These are phyloP conservation scores for Batrachochytrium dendrobatidis DNA, from an alignment of 371 early-diverging fungal species.

Conservation along the genomic window DNA sequence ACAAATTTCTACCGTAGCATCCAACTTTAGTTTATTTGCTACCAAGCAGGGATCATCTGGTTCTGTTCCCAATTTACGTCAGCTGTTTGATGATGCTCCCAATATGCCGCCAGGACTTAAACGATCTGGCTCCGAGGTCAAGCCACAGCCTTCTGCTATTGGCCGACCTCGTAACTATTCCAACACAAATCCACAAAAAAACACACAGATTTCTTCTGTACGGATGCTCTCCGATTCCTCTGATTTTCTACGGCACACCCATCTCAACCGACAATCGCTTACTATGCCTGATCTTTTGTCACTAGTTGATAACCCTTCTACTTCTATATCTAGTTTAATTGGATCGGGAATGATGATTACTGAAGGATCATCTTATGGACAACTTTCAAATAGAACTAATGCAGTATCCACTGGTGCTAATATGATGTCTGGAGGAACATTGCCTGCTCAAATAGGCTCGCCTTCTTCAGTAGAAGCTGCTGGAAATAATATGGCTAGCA, in stretches of 20 bases:
- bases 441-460: too few species aligned
- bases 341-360: background rate
- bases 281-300: slow-evolving; percentile 13
- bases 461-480: too few species aligned
- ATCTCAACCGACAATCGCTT: slow-evolving; percentile 5
- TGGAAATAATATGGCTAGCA: too few species aligned
- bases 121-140: slow-evolving; percentile 18
- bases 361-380: background rate
- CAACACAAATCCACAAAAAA: too few species aligned
- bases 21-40: slow-evolving; percentile 8
- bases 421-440: too few species aligned
- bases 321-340: slow-evolving; percentile 8
- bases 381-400: background rate
- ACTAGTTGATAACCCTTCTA: slow-evolving; percentile 3
- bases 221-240: background rate
- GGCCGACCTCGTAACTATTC: background rate
- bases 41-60: slow-evolving; percentile 1
- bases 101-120: slow-evolving; percentile 10
- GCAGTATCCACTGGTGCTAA: background rate
- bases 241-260: slow-evolving; percentile 8
- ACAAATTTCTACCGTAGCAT: background rate
- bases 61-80: slow-evolving; percentile 26
- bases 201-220: background rate
- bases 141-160: slow-evolving; percentile 4
- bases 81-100: slow-evolving; percentile 28